Evolutionary conservation across 495 filamentous ascomycete genomes (phyloP).

Genomic region (Hypoxylon crocopeplum): DNA sequence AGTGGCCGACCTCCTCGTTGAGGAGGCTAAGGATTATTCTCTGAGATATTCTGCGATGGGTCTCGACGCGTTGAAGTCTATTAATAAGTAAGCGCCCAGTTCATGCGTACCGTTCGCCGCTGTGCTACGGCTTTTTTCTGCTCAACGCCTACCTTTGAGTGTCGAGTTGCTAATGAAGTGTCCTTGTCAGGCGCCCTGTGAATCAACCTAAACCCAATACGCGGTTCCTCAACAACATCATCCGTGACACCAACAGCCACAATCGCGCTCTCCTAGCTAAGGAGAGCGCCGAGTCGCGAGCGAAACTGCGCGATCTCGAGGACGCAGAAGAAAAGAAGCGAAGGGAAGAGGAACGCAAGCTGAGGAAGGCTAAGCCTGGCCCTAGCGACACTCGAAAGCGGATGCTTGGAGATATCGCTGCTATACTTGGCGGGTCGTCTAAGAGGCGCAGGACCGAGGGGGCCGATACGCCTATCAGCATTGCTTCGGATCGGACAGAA

Average conservation of each 20-base stretch:
- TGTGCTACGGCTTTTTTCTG: neutral
- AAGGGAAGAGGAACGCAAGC: constrained; percentile 46
- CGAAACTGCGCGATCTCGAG: constrained; percentile 53
- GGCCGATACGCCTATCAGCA: constrained; percentile 19
- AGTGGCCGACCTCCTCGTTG: constrained; percentile 73
- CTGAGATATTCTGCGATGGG: constrained; percentile 76
- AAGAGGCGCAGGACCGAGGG: constrained; percentile 41
- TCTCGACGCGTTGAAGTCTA: constrained; percentile 68
- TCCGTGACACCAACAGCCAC: constrained; percentile 86
- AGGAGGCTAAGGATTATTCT: constrained; percentile 73
- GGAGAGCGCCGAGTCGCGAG: constrained; percentile 68
- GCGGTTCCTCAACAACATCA: constrained; percentile 84
- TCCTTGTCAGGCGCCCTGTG: constrained; percentile 49
- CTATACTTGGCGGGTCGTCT: constrained; percentile 54
- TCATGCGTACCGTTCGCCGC: neutral
- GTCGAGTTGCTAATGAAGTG: constrained; percentile 24
- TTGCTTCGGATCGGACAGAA: neutral
- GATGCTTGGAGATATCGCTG: constrained; percentile 60
- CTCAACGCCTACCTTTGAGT: neutral
- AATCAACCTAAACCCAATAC: constrained; percentile 90
- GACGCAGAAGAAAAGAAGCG: constrained; percentile 49
- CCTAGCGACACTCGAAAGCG: constrained; percentile 55
- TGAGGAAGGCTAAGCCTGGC: constrained; percentile 46
- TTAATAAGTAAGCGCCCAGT: constrained; percentile 65
- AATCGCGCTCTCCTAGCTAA: constrained; percentile 86